Percentiles rank a stretch among this genome's conserved stretches.
Conservation (phyloP, 192 early-diverging fungal species). For the Backusella morwellensis region DNA sequence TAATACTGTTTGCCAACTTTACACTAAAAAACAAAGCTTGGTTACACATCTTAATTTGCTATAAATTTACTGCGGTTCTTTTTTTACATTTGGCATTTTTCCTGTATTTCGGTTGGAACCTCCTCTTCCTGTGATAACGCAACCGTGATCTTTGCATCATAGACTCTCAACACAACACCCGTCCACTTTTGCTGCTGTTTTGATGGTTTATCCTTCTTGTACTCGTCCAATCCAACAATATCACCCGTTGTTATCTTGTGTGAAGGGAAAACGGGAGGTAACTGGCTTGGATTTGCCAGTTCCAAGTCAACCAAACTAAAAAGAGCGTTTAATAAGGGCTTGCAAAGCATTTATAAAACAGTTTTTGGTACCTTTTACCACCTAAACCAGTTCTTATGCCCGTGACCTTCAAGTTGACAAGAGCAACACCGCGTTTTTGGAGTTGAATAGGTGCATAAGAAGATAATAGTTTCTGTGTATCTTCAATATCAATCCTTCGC, state of each 20-base stretch:
- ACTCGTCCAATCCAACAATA: constrained; percentile 66
- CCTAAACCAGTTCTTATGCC: constrained; percentile 65
- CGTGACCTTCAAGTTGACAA: constrained; percentile 58
- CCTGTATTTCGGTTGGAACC: constrained; percentile 58
- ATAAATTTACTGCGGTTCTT: not conserved
- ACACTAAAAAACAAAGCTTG: constrained; percentile 14
- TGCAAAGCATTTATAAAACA: not conserved
- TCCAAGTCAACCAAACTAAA: constrained; percentile 65
- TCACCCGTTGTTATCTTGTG: constrained; percentile 66
- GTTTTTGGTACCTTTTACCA: constrained; percentile 49
- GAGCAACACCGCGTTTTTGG: constrained; percentile 62
- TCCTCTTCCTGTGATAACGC: constrained; percentile 48
- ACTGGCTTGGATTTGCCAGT: constrained; percentile 48
- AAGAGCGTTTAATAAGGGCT: not conserved
- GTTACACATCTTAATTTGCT: not conserved
- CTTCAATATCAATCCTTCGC: constrained; percentile 46
- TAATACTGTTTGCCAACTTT: constrained; percentile 48
- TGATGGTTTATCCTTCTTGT: constrained; percentile 42
- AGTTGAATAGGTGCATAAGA: constrained; percentile 56
- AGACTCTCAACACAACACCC: constrained; percentile 57
- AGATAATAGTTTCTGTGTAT: constrained; percentile 40
- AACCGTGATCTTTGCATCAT: constrained; percentile 59
- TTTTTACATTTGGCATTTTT: constrained; percentile 62
- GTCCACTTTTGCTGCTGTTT: constrained; percentile 30
- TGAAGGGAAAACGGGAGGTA: constrained; percentile 48